phyloP scores from a whole-genome alignment of 75 land plant genomes.

The Sequoiadendron giganteum region DNA sequence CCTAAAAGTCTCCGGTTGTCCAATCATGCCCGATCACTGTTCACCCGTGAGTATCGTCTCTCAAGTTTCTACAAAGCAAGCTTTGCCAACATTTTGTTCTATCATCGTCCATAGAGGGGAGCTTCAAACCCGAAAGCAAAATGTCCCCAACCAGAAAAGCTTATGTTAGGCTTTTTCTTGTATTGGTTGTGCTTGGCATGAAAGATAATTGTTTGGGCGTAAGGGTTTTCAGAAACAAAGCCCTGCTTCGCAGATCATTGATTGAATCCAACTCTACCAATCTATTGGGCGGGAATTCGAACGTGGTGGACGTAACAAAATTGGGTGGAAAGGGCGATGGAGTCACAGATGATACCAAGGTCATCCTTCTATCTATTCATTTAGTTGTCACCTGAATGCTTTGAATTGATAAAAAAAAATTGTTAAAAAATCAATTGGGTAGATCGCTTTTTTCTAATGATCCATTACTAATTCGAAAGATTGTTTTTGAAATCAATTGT shows the following conservation, averaged over 20 bases:
- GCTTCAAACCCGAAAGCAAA: not conserved
- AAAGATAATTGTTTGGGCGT: not conserved
- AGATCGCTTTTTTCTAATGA: too few relatives aligned
- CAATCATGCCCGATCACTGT: too few relatives aligned
- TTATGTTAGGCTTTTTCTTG: not conserved
- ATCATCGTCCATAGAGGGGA: not conserved
- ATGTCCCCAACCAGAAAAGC: not conserved
- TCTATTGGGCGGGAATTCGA: not conserved
- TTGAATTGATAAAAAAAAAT: too few relatives aligned
- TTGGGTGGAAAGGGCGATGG: slow-evolving; percentile 14
- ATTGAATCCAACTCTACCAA: not conserved
- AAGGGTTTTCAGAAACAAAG: not conserved
- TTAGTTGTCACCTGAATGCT: too few relatives aligned
- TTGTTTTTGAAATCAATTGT: too few relatives aligned
- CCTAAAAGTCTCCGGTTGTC: too few relatives aligned
- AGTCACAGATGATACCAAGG: not conserved
- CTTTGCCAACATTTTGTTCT: not conserved
- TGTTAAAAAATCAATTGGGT: too few relatives aligned
- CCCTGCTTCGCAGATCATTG: not conserved
- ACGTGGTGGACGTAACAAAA: slow-evolving; percentile 29
- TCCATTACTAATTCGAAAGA: too few relatives aligned
- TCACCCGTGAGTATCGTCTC: too few relatives aligned
- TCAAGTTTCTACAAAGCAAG: not conserved
- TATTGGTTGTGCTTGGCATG: not conserved
- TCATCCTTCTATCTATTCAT: not conserved